phyloP scores from a whole-genome alignment of 768 basidiomycete species.

The Lactifluus echinatus region DNA sequence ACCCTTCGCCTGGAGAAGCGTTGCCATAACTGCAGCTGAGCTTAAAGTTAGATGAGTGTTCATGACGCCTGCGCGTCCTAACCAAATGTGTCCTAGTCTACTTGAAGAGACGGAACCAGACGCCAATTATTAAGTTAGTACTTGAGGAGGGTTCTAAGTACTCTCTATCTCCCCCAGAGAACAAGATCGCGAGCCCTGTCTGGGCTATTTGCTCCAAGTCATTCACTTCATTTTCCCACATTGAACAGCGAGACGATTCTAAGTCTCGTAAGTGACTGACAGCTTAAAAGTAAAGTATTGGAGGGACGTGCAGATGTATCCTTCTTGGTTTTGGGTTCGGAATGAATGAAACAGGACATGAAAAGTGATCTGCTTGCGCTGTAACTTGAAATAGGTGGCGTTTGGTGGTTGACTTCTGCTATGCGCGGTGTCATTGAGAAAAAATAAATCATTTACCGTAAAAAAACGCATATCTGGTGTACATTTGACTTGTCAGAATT shows the following conservation, averaged over 20 bases:
- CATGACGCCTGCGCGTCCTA: neutral
- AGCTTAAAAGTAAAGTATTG: too few relatives aligned
- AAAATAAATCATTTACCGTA: too few relatives aligned
- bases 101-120: neutral
- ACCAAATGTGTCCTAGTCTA: neutral
- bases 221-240: neutral
- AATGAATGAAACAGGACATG: too few relatives aligned
- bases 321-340: neutral
- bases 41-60: neutral
- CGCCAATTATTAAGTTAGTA: neutral
- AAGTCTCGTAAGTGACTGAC: neutral
- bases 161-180: neutral
- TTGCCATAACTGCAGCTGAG: neutral
- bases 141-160: neutral
- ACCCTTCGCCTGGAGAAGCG: neutral
- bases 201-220: neutral
- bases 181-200: neutral
- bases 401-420: too few relatives aligned
- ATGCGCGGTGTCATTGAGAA: too few relatives aligned
- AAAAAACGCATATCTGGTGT: too few relatives aligned
- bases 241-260: neutral
- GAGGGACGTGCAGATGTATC: neutral
- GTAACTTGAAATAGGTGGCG: too few relatives aligned
- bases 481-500: too few relatives aligned
- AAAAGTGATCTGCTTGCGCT: too few relatives aligned